phyloP scores from a whole-genome alignment of 805 yeast species.

The Jamesozyma gamospora region DNA sequence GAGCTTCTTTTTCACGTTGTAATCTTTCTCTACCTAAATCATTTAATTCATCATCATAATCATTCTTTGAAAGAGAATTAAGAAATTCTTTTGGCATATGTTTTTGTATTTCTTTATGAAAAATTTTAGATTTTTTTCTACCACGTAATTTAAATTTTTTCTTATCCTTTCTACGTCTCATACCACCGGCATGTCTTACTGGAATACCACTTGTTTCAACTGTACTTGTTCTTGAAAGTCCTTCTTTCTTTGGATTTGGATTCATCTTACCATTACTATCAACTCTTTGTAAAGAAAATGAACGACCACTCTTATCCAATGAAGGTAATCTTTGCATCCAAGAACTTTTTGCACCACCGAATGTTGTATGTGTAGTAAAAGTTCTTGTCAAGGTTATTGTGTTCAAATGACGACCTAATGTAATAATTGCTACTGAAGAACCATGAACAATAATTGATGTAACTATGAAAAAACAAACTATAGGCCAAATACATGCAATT shows the following conservation, averaged over 20 bases:
- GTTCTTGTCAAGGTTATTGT: slow-evolving; percentile 90
- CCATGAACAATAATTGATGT: slow-evolving; percentile 86
- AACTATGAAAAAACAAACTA: slow-evolving; percentile 67
- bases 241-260: slow-evolving; percentile 8
- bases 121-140: slow-evolving; percentile 23
- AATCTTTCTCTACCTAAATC: slow-evolving; percentile 29
- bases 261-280: slow-evolving; percentile 48
- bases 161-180: slow-evolving; percentile 40
- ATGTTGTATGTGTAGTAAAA: slow-evolving; percentile 60
- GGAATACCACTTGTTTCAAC: slow-evolving; percentile 56
- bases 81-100: slow-evolving; percentile 5
- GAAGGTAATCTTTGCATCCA: slow-evolving; percentile 86
- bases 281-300: slow-evolving; percentile 72
- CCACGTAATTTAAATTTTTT: slow-evolving; percentile 24
- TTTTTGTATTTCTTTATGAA: slow-evolving; percentile 22
- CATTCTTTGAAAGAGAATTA: slow-evolving; percentile 6
- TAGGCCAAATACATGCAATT: slow-evolving; percentile 68
- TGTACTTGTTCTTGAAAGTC: slow-evolving; percentile 29
- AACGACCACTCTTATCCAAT: slow-evolving; percentile 54
- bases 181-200: slow-evolving; percentile 68
- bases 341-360: slow-evolving; percentile 43
- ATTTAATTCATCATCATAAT: slow-evolving; percentile 22
- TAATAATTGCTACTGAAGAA: slow-evolving; percentile 67
- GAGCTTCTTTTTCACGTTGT: slow-evolving; percentile 35
- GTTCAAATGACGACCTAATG: slow-evolving; percentile 77